Percentiles rank a stretch among this genome's conserved stretches.
Conservation (phyloP, 2,329 filamentous ascomycete species). For the Fusarium siculi region DNA sequence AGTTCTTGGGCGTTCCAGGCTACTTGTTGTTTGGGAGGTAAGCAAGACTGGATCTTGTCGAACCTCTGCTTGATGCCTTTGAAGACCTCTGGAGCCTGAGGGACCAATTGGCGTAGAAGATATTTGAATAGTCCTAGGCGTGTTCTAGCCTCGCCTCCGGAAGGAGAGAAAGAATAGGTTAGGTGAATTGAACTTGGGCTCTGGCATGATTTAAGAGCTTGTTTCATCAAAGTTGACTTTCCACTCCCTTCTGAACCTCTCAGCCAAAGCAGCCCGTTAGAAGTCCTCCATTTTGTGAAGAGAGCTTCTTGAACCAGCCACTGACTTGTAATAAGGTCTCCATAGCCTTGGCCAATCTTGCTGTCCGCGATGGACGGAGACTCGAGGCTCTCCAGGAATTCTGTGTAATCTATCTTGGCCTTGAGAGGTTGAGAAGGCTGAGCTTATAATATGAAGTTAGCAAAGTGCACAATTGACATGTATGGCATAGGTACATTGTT, state of each 20-base stretch:
- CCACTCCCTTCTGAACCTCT: background rate
- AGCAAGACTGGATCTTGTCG: background rate
- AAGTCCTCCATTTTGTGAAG: background rate
- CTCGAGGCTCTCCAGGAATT: background rate
- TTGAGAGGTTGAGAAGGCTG: background rate
- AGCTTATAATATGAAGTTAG: background rate
- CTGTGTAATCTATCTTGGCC: background rate
- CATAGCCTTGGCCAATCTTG: background rate
- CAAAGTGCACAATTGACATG: rapidly evolving
- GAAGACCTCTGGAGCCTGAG: background rate
- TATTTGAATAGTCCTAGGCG: background rate
- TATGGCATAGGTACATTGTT: background rate
- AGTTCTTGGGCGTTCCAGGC: background rate
- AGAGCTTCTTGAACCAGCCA: background rate
- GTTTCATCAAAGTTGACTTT: constrained; percentile 4
- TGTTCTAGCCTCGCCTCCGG: background rate
- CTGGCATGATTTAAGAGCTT: background rate
- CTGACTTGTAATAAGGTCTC: rapidly evolving
- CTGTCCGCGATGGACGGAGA: background rate
- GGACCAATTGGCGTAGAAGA: background rate
- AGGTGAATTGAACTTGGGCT: background rate
- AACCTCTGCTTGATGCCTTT: background rate
- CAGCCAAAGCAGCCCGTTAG: background rate
- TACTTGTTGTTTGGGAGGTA: background rate
- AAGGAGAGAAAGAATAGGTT: background rate